Evolutionary conservation across 306 rosid species (phyloP).

Genomic region (Quercus variabilis): DNA sequence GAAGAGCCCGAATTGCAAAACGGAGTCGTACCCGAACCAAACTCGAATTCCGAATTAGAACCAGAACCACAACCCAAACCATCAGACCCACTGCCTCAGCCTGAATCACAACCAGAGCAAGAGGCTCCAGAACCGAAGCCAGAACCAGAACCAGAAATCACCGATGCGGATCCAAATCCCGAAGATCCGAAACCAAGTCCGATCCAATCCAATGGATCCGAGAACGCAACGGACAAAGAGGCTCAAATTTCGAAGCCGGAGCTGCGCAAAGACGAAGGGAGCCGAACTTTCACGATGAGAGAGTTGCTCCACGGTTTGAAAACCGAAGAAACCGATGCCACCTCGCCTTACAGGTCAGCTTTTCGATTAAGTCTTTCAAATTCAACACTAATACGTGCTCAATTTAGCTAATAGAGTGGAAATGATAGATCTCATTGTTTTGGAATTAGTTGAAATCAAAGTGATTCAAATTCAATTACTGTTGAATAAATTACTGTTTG

Average conservation of each 20-base stretch:
- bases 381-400: background rate
- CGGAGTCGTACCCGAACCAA: constrained; percentile 8
- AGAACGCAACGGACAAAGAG: background rate
- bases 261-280: constrained; percentile 81
- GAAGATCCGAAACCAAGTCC: constrained; percentile 19
- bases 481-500: too few relatives aligned
- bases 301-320: constrained; percentile 84
- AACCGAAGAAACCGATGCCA: constrained; percentile 41
- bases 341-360: constrained; percentile 63
- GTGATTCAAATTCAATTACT: too few relatives aligned
- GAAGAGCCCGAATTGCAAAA: constrained; percentile 34
- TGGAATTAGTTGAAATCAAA: too few relatives aligned
- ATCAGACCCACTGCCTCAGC: background rate
- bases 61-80: constrained; percentile 6
- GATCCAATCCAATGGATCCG: constrained; percentile 31
- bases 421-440: background rate
- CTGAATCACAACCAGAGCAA: background rate
- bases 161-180: constrained; percentile 33
- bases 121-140: background rate
- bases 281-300: constrained; percentile 94
- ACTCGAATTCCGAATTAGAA: background rate
- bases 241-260: constrained; percentile 30
- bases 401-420: background rate
- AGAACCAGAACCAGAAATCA: background rate
- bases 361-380: background rate